Evolutionary conservation across 1,284 basidiomycete species (phyloP).

Genomic region (Pholiota adiposa): DNA sequence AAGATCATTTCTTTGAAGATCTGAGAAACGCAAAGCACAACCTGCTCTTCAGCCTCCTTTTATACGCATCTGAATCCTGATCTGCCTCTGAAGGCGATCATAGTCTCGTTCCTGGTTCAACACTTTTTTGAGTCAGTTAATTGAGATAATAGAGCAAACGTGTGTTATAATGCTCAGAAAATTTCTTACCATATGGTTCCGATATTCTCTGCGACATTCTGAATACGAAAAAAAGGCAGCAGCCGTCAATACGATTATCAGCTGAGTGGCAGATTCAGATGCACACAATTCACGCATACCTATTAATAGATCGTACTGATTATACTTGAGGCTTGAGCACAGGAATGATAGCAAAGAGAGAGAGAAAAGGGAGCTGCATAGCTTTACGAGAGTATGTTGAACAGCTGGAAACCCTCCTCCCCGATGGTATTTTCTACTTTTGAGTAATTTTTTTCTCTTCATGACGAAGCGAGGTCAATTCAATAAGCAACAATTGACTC

Average conservation of each 20-base stretch:
- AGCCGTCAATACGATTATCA: not conserved
- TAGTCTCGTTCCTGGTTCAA: not conserved
- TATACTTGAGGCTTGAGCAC: not conserved
- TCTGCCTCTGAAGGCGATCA: too few relatives aligned
- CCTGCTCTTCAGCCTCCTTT: not conserved
- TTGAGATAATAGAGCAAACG: not conserved
- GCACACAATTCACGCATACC: too few relatives aligned
- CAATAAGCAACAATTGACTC: not conserved
- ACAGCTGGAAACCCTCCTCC: too few relatives aligned
- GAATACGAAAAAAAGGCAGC: not conserved
- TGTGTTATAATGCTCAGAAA: not conserved
- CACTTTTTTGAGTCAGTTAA: not conserved
- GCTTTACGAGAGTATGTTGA: not conserved
- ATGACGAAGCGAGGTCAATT: not conserved
- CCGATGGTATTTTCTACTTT: not conserved
- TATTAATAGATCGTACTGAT: not conserved
- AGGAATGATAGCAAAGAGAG: not conserved
- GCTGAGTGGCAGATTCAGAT: too few relatives aligned
- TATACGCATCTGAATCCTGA: not conserved
- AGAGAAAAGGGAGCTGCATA: too few relatives aligned
- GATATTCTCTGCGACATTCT: not conserved
- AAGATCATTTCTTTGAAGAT: slow-evolving; percentile 3
- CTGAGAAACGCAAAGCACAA: not conserved
- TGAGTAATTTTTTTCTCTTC: not conserved
- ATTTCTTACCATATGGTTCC: not conserved